Base-by-base conservation (phyloP, 2,329 filamentous ascomycete genomes). In the Calcarisporium arbuscula region DNA sequence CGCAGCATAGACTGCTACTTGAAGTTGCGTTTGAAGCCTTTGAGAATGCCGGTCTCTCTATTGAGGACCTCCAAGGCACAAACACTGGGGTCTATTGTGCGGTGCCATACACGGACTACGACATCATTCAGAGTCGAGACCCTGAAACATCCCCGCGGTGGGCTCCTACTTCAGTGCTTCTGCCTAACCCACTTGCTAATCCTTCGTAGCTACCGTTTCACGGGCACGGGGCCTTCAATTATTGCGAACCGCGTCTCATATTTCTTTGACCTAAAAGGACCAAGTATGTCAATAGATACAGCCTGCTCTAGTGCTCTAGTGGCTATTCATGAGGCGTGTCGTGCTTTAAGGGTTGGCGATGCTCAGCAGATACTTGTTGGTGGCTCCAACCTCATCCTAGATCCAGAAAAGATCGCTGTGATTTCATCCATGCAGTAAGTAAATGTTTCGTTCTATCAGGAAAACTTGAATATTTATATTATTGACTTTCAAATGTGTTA, bases 251-350 rank as follows among this genome's bases (percentile, higher is more conserved):
- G 38, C n/a, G 35, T 40, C 5, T 37, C 34, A 14, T 40, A 40
- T 22, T 25, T 32, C 7, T 40, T 40, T 17, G 38, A 40, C 30
- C 23, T 37, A 22, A 39, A 40, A 18, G 43, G 43, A 8, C 39
- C 41, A 2, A 32, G 26, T 9, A 46, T 44, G 36, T 55, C 55
- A 7, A 45, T 61, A 17, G 56, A 61, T 28, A 62, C 58, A 9
- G 59, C 55, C 6, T 62, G 59, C 36, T 59, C 56, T 2, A 50
- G 49, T 9, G 50, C 46, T 21, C 34, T 59, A 5, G 50, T 56
- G 4, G 57, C 53, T 8, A 37, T 58, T 8, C 51, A 59, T 27
- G 45, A 48, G 32, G 53, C 45, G 3, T 34, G 42, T 7, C 36
- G 39, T 5, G 37, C 37, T 10, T 30, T 39, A 19, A 33, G 37